phyloP scores from a whole-genome alignment of 495 filamentous ascomycete genomes.

The Lepidopterella palustris region DNA sequence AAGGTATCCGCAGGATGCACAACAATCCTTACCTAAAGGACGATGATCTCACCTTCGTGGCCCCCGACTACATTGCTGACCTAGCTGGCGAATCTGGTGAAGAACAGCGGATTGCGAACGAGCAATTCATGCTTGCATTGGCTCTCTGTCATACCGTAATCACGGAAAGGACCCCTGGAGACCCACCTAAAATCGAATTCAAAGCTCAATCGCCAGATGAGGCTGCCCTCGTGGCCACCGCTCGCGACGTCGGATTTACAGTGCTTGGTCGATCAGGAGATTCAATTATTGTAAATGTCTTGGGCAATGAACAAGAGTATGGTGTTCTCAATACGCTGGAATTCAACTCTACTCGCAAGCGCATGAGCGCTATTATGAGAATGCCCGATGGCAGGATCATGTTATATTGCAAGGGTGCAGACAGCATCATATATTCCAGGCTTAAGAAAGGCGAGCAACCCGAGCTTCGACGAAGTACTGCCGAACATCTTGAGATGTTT shows the following conservation, averaged over 20 bases:
- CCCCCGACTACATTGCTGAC: conserved; percentile 80
- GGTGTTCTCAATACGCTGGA: conserved; percentile 91
- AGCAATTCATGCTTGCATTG: conserved; percentile 91
- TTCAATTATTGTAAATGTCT: conserved; percentile 74
- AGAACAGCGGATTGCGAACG: conserved; percentile 66
- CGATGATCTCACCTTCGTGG: conserved; percentile 84
- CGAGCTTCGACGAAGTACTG: conserved; percentile 74
- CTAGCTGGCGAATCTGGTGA: conserved; percentile 68
- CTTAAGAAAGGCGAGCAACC: conserved; percentile 77
- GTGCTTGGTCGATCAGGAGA: conserved; percentile 73
- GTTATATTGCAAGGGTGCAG: conserved; percentile 95
- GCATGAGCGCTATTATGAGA: conserved; percentile 95
- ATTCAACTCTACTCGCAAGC: conserved; percentile 94
- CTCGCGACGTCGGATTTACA: conserved; percentile 94
- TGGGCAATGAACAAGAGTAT: conserved; percentile 78
- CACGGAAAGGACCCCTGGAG: conserved; percentile 78
- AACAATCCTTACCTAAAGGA: conserved; percentile 88
- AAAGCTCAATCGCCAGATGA: conserved; percentile 98
- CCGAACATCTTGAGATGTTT: conserved; percentile 93
- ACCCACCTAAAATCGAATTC: conserved; percentile 86
- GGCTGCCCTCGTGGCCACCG: conserved; percentile 88
- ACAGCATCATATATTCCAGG: conserved; percentile 95
- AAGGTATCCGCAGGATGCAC: conserved; percentile 65
- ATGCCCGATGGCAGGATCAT: conserved; percentile 93
- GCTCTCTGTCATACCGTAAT: conserved; percentile 96